Evolutionary conservation across 306 rosid genomes (phyloP).

Genomic region (Medicago truncatula): MtrunA17r5.0-ANR NC_053045.1:57570501-57571000

Average conservation of each 20-base stretch:
- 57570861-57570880: slow-evolving; percentile 31
- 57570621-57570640: slow-evolving; percentile 3
- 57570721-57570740: slow-evolving; percentile 27
- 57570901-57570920: slow-evolving; percentile 23
- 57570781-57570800: slow-evolving; percentile 15
- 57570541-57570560: no score
- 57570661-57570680: slow-evolving; percentile 25
- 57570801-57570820: not conserved
- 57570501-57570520: no score
- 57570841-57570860: not conserved
- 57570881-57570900: slow-evolving; percentile 20
- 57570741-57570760: slow-evolving; percentile 18
- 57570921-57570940: slow-evolving; percentile 39
- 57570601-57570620: not conserved
- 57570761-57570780: slow-evolving; percentile 14
- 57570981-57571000: slow-evolving; percentile 98
- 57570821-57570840: not conserved
- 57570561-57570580: slow-evolving; percentile 1
- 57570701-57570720: not conserved
- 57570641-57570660: slow-evolving; percentile 7
- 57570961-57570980: slow-evolving; percentile 97
- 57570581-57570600: not conserved
- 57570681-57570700: slow-evolving; percentile 13
- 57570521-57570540: no score
- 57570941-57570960: slow-evolving; percentile 47